Evolutionary conservation across 139 green algal species (phyloP).

Genomic region (Chlorella vulgaris): DNA sequence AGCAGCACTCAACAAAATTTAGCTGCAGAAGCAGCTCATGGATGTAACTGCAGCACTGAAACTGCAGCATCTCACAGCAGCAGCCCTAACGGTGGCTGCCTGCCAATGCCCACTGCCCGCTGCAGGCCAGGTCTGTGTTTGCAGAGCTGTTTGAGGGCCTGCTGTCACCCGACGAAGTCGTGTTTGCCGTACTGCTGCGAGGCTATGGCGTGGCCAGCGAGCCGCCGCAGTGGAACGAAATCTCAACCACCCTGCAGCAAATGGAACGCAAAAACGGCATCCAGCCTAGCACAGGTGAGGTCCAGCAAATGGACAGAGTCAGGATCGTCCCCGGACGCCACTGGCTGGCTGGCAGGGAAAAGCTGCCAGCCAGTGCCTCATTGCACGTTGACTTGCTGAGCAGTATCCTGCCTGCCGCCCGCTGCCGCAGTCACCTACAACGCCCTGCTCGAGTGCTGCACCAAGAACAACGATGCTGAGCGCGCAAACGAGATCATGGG

Average conservation of each 20-base stretch:
- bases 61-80: no score
- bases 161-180: conserved; percentile 80
- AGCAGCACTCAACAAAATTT: no score
- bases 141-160: conserved; percentile 40
- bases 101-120: no score
- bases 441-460: conserved; percentile 80
- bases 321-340: neutral
- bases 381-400: no score
- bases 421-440: conserved; percentile 73
- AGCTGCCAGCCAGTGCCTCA: no score
- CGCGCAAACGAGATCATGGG: conserved; percentile 79
- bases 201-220: conserved; percentile 67
- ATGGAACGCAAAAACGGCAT: conserved; percentile 75
- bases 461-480: conserved; percentile 72
- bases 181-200: conserved; percentile 79
- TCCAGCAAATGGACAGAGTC: neutral
- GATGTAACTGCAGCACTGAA: no score
- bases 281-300: conserved; percentile 44
- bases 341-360: no score
- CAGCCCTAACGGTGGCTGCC: no score
- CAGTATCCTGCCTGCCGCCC: neutral
- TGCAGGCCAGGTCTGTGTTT: conserved; percentile 44
- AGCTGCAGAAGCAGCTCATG: no score
- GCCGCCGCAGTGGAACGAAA: conserved; percentile 73
- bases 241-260: conserved; percentile 61